Evolutionary conservation across 106 monocot genomes (phyloP).

Genomic region (Chionographis japonica): DNA sequence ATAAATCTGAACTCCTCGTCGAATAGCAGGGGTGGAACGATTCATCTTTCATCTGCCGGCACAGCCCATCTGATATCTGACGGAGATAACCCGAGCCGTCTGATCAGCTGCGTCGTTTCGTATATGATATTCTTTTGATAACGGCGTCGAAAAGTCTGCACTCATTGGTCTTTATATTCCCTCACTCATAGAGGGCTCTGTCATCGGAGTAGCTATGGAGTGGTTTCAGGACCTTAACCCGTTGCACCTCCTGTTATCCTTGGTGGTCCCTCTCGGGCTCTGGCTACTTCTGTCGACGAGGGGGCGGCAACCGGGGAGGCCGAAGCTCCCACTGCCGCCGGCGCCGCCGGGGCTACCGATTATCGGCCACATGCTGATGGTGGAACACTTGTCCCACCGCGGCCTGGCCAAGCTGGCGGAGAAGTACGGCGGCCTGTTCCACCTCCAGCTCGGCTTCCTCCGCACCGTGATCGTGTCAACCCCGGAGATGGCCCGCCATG

Average conservation of each 20-base stretch:
- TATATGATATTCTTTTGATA: too few species aligned
- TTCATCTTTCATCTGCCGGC: too few species aligned
- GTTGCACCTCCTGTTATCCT: conserved; percentile 1
- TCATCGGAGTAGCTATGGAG: background rate
- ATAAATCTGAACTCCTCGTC: too few species aligned
- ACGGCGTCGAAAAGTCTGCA: too few species aligned
- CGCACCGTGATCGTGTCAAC: conserved; percentile 70
- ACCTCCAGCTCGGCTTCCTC: conserved; percentile 72
- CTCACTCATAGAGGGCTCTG: too few species aligned
- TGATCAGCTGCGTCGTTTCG: too few species aligned
- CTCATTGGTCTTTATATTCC: too few species aligned
- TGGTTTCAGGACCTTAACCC: background rate
- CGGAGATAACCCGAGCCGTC: too few species aligned
- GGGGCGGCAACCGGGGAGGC: background rate
- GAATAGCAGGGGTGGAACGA: too few species aligned
- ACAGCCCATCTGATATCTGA: too few species aligned
- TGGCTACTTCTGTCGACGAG: conserved; percentile 16
- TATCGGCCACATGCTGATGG: conserved; percentile 82
- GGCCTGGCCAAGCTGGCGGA: conserved; percentile 67
- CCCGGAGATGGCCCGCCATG: conserved; percentile 68
- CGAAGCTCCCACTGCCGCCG: conserved; percentile 57
- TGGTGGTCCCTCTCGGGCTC: conserved; percentile 6
- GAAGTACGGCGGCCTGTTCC: conserved; percentile 60
- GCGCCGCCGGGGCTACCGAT: conserved; percentile 59
- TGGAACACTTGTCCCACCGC: conserved; percentile 91